Percentiles rank a stretch among this genome's conserved stretches.
Evolutionary conservation across 306 rosid species (phyloP).

Genomic region (Pachyrhizus erosus): DNA sequence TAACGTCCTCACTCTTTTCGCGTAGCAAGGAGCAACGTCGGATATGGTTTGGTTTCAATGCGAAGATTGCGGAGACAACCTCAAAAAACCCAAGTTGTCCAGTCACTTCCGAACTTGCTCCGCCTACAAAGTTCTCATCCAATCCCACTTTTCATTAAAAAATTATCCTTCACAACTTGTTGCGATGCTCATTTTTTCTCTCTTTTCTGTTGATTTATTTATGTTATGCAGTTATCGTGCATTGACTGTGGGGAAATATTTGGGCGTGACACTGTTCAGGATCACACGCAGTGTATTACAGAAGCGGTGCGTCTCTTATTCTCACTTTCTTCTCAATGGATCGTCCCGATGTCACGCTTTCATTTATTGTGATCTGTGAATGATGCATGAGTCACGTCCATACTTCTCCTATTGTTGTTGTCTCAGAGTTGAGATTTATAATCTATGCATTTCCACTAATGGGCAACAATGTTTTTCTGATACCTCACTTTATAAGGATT

Average conservation of each 20-base stretch:
- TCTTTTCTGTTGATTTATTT: background rate
- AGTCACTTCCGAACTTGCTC: conserved; percentile 81
- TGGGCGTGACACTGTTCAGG: conserved; percentile 75
- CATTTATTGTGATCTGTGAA: background rate
- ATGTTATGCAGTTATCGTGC: conserved; percentile 79
- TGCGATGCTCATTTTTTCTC: background rate
- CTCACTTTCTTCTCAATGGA: conserved; percentile 3
- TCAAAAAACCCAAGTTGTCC: conserved; percentile 82
- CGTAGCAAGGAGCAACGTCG: background rate
- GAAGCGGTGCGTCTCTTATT: conserved; percentile 69
- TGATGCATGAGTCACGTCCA: background rate
- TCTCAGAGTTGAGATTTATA: background rate
- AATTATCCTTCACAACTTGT: background rate
- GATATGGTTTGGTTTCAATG: conserved; percentile 97
- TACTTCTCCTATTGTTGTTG: background rate
- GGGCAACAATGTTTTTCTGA: background rate
- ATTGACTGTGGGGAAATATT: conserved; percentile 88
- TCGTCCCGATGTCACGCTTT: background rate
- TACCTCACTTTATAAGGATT: background rate
- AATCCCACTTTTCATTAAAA: background rate
- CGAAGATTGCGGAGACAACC: conserved; percentile 91
- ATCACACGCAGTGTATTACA: conserved; percentile 86
- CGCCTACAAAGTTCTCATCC: conserved; percentile 62
- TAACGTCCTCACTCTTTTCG: background rate
- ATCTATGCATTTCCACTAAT: too few relatives aligned